phyloP scores from a whole-genome alignment of 106 monocot genomes.

The Triglochin maritima region DNA sequence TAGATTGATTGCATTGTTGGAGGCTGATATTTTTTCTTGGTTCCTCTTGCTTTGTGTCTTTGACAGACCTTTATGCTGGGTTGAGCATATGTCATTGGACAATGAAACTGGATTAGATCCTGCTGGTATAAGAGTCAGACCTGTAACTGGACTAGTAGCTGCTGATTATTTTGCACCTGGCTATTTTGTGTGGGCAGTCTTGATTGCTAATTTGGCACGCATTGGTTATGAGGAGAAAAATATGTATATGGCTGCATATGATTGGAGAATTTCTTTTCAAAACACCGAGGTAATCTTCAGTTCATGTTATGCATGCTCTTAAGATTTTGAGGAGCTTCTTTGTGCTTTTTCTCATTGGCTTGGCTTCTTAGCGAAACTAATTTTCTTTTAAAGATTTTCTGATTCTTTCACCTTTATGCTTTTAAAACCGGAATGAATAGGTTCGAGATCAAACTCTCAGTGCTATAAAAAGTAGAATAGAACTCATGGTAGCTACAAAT shows the following conservation, averaged over 20 bases:
- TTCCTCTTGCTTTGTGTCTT: constrained; percentile 4
- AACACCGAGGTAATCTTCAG: constrained; percentile 69
- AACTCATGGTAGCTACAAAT: constrained; percentile 88
- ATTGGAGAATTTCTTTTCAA: constrained; percentile 98
- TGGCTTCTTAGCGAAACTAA: neutral
- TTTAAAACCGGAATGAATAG: constrained; percentile 27
- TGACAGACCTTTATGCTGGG: constrained; percentile 89
- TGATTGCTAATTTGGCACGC: constrained; percentile 98
- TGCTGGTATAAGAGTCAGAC: constrained; percentile 72
- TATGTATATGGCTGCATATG: constrained; percentile 99
- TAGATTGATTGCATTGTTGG: no score
- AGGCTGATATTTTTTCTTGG: neutral
- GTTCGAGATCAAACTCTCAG: constrained; percentile 90
- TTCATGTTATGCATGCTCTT: no score
- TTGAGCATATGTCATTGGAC: constrained; percentile 96
- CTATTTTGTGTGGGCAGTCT: constrained; percentile 98
- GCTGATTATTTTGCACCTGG: constrained; percentile 99
- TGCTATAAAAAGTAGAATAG: constrained; percentile 94
- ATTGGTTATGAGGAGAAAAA: constrained; percentile 99
- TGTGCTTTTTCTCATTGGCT: neutral
- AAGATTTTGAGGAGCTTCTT: neutral
- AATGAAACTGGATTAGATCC: constrained; percentile 99
- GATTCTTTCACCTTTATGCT: neutral
- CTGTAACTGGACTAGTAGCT: constrained; percentile 90
- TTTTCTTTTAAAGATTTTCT: neutral